phyloP scores from a whole-genome alignment of 1,139 yeast species.

The Spathaspora sp. region DNA sequence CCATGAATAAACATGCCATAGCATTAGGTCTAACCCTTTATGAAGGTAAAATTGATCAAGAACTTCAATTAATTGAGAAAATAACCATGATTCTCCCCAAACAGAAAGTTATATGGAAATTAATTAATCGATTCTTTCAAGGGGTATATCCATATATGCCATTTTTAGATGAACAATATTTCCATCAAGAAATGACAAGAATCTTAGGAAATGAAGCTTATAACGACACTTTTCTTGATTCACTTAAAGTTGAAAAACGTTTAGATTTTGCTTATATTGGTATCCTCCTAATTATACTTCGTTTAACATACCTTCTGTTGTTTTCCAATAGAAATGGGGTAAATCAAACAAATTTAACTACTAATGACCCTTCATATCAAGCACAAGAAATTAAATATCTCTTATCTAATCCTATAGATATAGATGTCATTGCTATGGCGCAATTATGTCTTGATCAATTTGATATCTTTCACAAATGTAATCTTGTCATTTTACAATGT shows the following conservation, averaged over 20 bases:
- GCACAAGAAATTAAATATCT: conserved; percentile 40
- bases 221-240: conserved; percentile 18
- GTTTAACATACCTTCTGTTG: conserved; percentile 32
- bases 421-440: conserved; percentile 48
- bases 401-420: conserved; percentile 45
- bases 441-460: conserved; percentile 56
- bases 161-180: conserved; percentile 32
- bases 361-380: conserved; percentile 19
- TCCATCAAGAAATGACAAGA: conserved; percentile 19
- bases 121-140: conserved; percentile 29
- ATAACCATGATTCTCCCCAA: conserved; percentile 33
- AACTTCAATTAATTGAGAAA: conserved; percentile 31
- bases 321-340: conserved; percentile 32
- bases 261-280: conserved; percentile 37
- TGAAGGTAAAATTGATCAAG: conserved; percentile 31
- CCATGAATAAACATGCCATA: conserved; percentile 19
- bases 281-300: conserved; percentile 25
- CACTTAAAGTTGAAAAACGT: conserved; percentile 26
- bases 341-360: conserved; percentile 24
- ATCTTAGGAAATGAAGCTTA: conserved; percentile 27
- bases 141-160: conserved; percentile 38
- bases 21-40: conserved; percentile 23
- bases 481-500: conserved; percentile 51
- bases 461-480: conserved; percentile 45
- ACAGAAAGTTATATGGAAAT: conserved; percentile 31